Percentiles rank a stretch among this genome's conserved stretches.
phyloP scores from a whole-genome alignment of 306 rosid species.

The Inga leiocalycina region DNA sequence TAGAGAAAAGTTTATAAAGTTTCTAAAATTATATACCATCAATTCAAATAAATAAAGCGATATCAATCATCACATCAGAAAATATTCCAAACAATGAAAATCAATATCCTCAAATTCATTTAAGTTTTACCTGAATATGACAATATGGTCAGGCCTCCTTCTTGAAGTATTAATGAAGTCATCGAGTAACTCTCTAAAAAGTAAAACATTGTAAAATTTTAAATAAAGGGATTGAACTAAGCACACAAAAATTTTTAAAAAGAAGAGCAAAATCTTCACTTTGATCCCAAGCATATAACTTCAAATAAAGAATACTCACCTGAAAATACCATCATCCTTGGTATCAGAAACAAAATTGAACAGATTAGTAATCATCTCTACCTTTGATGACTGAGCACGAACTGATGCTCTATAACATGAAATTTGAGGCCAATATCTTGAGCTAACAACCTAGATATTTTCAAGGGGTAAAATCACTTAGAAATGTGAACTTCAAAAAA shows the following conservation, averaged over 20 bases:
- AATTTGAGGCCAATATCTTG: slow-evolving; percentile 46
- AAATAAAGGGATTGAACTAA: not conserved
- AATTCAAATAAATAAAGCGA: not conserved
- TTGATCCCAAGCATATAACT: not conserved
- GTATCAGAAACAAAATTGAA: slow-evolving; percentile 29
- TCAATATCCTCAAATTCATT: not conserved
- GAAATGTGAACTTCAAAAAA: not conserved
- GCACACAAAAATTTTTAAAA: not conserved
- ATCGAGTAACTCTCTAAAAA: slow-evolving; percentile 36
- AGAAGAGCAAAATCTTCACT: not conserved
- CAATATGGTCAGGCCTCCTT: slow-evolving; percentile 38
- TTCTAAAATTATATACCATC: not conserved
- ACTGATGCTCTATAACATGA: slow-evolving; percentile 46
- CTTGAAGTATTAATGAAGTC: slow-evolving; percentile 33
- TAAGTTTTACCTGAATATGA: slow-evolving; percentile 42
- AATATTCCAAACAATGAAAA: not conserved
- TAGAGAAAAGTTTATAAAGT: not conserved
- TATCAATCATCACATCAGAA: not conserved
- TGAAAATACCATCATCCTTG: slow-evolving; percentile 41
- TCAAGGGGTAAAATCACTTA: not conserved
- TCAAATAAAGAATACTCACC: slow-evolving; percentile 15
- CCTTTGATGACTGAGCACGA: slow-evolving; percentile 40
- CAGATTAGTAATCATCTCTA: slow-evolving; percentile 36
- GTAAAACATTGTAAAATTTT: not conserved
- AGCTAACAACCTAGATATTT: slow-evolving; percentile 46